Conservation (phyloP, 169 alveolate genomes). For the Eimeria maxima region DNA sequence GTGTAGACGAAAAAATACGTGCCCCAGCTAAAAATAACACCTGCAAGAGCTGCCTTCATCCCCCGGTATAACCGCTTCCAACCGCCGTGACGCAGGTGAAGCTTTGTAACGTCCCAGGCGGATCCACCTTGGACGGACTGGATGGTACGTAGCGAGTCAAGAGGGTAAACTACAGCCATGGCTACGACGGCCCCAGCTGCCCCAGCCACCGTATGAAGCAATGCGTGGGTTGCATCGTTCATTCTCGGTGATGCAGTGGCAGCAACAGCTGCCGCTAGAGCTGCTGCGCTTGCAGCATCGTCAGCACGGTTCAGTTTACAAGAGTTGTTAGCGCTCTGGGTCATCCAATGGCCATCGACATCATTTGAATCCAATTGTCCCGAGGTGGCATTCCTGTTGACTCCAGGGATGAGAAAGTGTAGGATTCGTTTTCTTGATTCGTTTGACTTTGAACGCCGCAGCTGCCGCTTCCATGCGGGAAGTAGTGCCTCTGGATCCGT, state of each 20-base stretch:
- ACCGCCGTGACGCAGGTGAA: slow-evolving; percentile 71
- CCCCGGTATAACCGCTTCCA: slow-evolving; percentile 80
- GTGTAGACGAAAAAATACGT: slow-evolving; percentile 80
- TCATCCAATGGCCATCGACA: slow-evolving; percentile 72
- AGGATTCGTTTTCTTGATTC: slow-evolving; percentile 15
- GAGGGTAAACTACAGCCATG: slow-evolving; percentile 79
- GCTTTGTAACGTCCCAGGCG: slow-evolving; percentile 56
- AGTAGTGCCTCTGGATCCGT: slow-evolving; percentile 54
- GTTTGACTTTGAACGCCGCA: slow-evolving; percentile 67
- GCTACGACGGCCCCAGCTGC: slow-evolving; percentile 82
- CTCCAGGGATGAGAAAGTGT: slow-evolving; percentile 18
- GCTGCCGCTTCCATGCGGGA: slow-evolving; percentile 66
- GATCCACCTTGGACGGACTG: slow-evolving; percentile 78
- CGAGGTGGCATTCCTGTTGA: slow-evolving; percentile 3
- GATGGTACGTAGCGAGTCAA: slow-evolving; percentile 79
- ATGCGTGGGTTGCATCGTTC: slow-evolving; percentile 73
- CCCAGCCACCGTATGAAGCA: slow-evolving; percentile 81
- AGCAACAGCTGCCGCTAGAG: slow-evolving; percentile 73
- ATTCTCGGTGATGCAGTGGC: slow-evolving; percentile 56
- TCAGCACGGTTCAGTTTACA: slow-evolving; percentile 46
- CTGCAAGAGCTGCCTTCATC: slow-evolving; percentile 78
- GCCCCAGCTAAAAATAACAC: slow-evolving; percentile 84
- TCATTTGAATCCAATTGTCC: slow-evolving; percentile 18
- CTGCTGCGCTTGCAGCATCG: slow-evolving; percentile 69
- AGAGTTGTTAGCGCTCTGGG: not conserved